A percentile compares a stretch with the other conserved stretches of the same genome.
Conservation (phyloP, 2,329 filamentous ascomycete genomes). For the Aspergillus sp. region DNA sequence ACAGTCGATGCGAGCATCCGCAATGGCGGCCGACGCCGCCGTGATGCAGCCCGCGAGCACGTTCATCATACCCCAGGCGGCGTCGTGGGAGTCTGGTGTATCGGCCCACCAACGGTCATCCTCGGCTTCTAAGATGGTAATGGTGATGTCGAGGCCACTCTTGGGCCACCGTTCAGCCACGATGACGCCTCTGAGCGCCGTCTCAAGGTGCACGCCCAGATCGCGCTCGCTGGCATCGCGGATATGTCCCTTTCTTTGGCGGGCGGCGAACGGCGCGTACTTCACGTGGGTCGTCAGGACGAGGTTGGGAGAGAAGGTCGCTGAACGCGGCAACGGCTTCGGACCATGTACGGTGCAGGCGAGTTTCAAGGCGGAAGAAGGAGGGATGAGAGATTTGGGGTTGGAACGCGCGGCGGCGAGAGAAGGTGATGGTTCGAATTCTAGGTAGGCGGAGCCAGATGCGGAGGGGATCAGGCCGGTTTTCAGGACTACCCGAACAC, state of each 20-base stretch:
- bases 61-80: conserved; percentile 86
- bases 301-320: conserved; percentile 88
- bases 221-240: conserved; percentile 85
- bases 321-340: conserved; percentile 82
- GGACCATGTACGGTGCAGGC: conserved; percentile 92
- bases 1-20: conserved; percentile 93
- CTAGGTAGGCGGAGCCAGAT: conserved; percentile 76
- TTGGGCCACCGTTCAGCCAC: conserved; percentile 98
- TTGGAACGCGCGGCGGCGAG: conserved; percentile 44
- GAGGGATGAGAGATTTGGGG: conserved; percentile 49
- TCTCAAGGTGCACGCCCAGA: conserved; percentile 85
- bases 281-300: conserved; percentile 92
- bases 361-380: conserved; percentile 75
- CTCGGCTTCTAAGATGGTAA: conserved; percentile 91
- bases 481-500: conserved; percentile 66
- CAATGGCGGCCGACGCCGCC: conserved; percentile 86
- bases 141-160: conserved; percentile 90
- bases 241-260: conserved; percentile 78
- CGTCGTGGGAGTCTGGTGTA: conserved; percentile 50
- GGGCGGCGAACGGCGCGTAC: conserved; percentile 90
- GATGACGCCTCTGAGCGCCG: conserved; percentile 81
- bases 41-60: conserved; percentile 90
- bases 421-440: conserved; percentile 51
- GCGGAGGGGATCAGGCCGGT: conserved; percentile 91
- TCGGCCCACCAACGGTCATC: conserved; percentile 71